Evolutionary conservation across 345 rosid species (phyloP), one percentile per base, ranked within the genome.

Genomic region (Hibiscus mutabilis): DNA sequence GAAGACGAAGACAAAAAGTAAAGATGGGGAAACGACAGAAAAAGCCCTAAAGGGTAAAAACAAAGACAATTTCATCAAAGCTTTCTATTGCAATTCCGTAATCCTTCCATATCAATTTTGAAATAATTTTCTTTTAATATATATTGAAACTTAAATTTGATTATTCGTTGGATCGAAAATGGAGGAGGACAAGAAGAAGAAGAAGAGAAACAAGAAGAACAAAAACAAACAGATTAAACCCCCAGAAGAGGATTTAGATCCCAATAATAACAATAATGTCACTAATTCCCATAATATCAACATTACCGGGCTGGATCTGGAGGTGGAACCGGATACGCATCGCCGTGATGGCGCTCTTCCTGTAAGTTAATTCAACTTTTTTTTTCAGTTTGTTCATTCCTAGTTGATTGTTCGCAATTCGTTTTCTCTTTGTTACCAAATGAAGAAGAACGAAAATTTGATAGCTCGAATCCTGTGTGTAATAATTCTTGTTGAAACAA

Each of bases 181-280:
- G 93, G 93, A 88, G 57, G 88, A 83, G 2, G 89, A 14, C 3
- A 47, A 83, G 22, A 88, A 80, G 86, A 88, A 79, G 82, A 86
- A 86, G 68, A 88, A 81, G 80, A 69, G 86, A 58, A 88, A 80
- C 75, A 89, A 86, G 83, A 89, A 86, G 9, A 89, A 82, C 83
- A 89, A 89, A 73, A 86, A 81, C 73, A 81, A 82, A 74, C 82
- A 79, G 78, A 73, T 37, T 37, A 78, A 81, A 33, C 68, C 77
- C 42, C 71, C 77, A 22, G 77, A 51, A 25, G 86, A 81, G 12
- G 68, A 64, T 33, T 82, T 73, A 5, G 78, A 79, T 72, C 79
- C 14, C 42, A 78, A 64, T 16, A 64, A 35, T 33, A 37, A 37
- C 42, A 62, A 69, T 63, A 81, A 64, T 61, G 66, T 22, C 71